phyloP scores from a whole-genome alignment of 345 rosid species.

The Eucalyptus curtisii region DNA sequence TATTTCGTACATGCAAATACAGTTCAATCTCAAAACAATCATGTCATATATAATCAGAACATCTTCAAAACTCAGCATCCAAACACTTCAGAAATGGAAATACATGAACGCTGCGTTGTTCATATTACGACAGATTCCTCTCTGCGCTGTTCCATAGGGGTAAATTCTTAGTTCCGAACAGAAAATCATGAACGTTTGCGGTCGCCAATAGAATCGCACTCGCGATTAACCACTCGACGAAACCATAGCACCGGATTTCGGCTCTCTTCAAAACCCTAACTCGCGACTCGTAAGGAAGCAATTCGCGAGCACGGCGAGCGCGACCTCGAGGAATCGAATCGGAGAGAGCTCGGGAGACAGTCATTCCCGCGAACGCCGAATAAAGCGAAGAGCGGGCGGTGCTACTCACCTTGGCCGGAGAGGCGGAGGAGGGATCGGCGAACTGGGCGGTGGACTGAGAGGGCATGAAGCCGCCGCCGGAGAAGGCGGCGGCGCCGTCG shows the following conservation, averaged over 20 bases:
- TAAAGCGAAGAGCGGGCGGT: neutral
- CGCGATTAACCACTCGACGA: neutral
- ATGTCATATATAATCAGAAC: neutral
- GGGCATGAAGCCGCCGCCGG: slow-evolving; percentile 95
- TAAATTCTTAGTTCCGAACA: neutral
- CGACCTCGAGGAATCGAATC: neutral
- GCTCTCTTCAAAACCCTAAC: neutral
- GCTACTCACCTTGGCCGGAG: slow-evolving; percentile 35
- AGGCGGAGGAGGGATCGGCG: slow-evolving; percentile 24
- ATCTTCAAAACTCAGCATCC: neutral
- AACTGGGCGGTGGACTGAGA: slow-evolving; percentile 49
- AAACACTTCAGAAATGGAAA: neutral
- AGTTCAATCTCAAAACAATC: neutral
- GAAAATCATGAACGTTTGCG: neutral
- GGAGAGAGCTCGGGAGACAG: neutral
- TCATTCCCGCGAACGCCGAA: neutral
- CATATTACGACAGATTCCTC: neutral
- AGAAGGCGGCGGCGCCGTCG: slow-evolving; percentile 67
- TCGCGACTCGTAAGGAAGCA: neutral
- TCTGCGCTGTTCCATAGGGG: neutral
- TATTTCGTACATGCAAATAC: neutral
- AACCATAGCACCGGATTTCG: neutral
- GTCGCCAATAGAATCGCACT: neutral
- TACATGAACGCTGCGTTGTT: no score
- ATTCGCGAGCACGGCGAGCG: neutral